These are phyloP conservation scores for Celoporthe dispersa DNA, from an alignment of 2,329 filamentous ascomycete species.

Conservation along the genomic window DNA sequence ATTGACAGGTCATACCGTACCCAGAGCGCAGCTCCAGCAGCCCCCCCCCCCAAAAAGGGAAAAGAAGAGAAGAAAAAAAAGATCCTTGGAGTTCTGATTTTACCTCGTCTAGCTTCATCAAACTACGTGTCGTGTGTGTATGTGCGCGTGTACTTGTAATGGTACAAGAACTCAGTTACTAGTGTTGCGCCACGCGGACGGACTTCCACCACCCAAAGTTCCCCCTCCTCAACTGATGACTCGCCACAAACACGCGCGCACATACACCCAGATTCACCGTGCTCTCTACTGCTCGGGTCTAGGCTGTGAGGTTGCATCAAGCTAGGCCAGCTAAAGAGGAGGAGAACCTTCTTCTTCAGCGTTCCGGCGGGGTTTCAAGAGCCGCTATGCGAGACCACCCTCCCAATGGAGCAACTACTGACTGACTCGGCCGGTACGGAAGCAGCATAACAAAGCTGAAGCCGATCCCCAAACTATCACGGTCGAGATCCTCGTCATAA, in stretches of 20 bases:
- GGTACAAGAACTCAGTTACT: too few relatives aligned
- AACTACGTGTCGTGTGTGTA: too few relatives aligned
- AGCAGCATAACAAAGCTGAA: not conserved
- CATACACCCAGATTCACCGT: not conserved
- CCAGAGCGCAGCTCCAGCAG: not conserved
- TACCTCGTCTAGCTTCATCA: too few relatives aligned
- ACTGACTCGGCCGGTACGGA: conserved; percentile 17
- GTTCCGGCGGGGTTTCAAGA: conserved; percentile 11
- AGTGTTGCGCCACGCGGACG: not conserved
- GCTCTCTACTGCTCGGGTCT: not conserved
- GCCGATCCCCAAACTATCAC: not conserved
- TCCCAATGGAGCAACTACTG: too few relatives aligned
- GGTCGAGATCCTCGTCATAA: not conserved
- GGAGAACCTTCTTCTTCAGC: not conserved
- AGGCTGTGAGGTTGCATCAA: not conserved
- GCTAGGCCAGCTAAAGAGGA: conserved; percentile 6
- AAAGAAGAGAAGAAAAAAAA: not conserved
- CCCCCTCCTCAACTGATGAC: not conserved
- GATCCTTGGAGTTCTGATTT: not conserved
- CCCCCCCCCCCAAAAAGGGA: too few relatives aligned
- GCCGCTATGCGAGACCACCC: conserved; percentile 14
- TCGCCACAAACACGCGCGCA: not conserved
- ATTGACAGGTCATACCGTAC: not conserved
- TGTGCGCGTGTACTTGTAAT: too few relatives aligned
- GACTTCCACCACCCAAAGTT: not conserved